phyloP scores from a whole-genome alignment of 176 grass and related monocot species.

The Bromus sterilis region DNA sequence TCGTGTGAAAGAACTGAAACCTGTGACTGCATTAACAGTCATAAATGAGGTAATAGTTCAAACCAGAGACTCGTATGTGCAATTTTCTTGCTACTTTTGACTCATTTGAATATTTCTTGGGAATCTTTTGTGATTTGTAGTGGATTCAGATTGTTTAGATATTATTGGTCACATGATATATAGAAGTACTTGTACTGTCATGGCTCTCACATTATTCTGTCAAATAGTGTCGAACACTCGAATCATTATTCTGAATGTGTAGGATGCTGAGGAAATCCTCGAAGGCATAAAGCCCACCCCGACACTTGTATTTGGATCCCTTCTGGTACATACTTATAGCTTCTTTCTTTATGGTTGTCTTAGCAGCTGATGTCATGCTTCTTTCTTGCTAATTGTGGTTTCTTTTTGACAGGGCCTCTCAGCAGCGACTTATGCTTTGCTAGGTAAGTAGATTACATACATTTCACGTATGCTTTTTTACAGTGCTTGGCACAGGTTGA shows the following conservation, averaged over 20 bases:
- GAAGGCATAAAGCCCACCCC: slow-evolving; percentile 81
- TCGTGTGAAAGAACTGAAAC: slow-evolving; percentile 87
- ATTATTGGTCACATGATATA: neutral
- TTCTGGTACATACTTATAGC: slow-evolving; percentile 32
- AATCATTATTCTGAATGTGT: slow-evolving; percentile 29
- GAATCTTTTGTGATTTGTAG: neutral
- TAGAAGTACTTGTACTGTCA: neutral
- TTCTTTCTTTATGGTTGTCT: neutral
- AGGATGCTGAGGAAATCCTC: slow-evolving; percentile 90
- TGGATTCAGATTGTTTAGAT: neutral
- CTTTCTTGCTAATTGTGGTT: slow-evolving; percentile 19
- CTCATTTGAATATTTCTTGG: slow-evolving; percentile 11
- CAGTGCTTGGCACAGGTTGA: neutral
- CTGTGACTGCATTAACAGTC: slow-evolving; percentile 72
- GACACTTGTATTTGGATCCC: slow-evolving; percentile 59
- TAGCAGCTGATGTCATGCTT: neutral
- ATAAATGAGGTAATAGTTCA: slow-evolving; percentile 79
- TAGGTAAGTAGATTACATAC: slow-evolving; percentile 46
- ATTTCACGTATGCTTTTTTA: neutral
- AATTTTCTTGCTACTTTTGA: neutral
- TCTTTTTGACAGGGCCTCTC: slow-evolving; percentile 65
- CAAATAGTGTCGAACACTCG: neutral
- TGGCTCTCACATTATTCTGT: neutral
- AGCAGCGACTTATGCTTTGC: slow-evolving; percentile 56
- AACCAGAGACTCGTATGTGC: neutral